Conservation (phyloP, 768 basidiomycete species). For the Gymnopilus junonius region DNA sequence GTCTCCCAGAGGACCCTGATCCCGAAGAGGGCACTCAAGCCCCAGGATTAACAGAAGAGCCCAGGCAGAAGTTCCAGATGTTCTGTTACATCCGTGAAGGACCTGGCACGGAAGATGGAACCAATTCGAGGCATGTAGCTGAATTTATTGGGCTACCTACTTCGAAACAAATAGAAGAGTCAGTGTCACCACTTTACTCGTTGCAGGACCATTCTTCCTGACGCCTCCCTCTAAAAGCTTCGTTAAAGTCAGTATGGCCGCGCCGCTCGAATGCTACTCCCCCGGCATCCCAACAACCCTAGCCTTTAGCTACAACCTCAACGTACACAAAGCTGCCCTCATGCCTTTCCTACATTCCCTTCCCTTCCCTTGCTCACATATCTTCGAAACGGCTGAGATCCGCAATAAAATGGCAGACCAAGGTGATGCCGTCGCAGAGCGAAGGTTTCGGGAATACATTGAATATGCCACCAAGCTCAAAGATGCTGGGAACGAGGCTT, state of each 20-base stretch:
- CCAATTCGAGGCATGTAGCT: conserved; percentile 7
- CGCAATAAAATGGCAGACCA: background rate
- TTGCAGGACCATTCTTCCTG: background rate
- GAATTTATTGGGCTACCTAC: conserved; percentile 14
- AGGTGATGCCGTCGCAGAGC: background rate
- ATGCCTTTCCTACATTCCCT: background rate
- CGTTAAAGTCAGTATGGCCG: conserved; percentile 7
- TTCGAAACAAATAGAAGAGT: conserved; percentile 9
- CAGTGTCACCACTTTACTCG: background rate
- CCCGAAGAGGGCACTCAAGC: background rate
- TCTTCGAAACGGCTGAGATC: conserved; percentile 6
- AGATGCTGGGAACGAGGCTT: conserved; percentile 14
- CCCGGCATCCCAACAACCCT: conserved; percentile 6
- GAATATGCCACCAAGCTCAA: conserved; percentile 2
- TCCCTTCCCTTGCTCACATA: background rate
- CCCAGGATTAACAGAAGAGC: background rate
- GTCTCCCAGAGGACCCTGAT: background rate
- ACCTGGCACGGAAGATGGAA: background rate
- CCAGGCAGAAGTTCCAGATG: conserved; percentile 7
- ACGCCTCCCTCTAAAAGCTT: background rate
- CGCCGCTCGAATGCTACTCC: background rate
- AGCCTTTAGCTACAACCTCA: conserved; percentile 9
- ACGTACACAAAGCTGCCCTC: background rate
- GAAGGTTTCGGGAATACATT: conserved; percentile 10
- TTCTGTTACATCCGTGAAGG: conserved; percentile 9